These are phyloP conservation scores for Hypholoma sublateritium DNA, from an alignment of 768 basidiomycete species.

Conservation along the genomic window DNA sequence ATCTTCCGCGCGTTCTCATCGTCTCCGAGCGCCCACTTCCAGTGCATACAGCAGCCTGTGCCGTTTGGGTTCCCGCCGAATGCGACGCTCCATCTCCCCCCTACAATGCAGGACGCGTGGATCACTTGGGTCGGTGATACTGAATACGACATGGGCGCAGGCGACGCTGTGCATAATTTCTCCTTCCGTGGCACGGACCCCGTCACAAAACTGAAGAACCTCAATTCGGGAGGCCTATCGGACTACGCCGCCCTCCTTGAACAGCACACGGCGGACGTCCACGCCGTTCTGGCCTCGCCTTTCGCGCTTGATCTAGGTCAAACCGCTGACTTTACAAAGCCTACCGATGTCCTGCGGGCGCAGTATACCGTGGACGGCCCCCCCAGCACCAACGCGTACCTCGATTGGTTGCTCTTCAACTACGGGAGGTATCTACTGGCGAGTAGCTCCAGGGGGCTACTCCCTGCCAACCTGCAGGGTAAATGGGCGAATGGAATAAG, in stretches of 20 bases:
- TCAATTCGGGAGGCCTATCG: constrained; percentile 11
- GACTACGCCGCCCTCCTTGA: constrained; percentile 41
- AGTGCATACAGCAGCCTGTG: constrained; percentile 33
- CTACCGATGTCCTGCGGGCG: constrained; percentile 58
- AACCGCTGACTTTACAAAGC: constrained; percentile 45
- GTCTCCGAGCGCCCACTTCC: constrained; percentile 20
- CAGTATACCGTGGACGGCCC: constrained; percentile 47
- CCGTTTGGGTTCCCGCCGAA: constrained; percentile 35
- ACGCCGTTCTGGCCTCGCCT: constrained; percentile 34
- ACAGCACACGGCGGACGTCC: constrained; percentile 53
- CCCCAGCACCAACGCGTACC: constrained; percentile 52
- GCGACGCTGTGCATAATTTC: constrained; percentile 52
- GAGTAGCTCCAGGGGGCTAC: constrained; percentile 56
- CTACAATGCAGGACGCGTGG: constrained; percentile 36
- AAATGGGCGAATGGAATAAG: constrained; percentile 60
- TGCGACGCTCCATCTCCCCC: constrained; percentile 43
- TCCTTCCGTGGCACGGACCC: constrained; percentile 68
- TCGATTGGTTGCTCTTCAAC: constrained; percentile 77
- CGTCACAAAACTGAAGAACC: constrained; percentile 14
- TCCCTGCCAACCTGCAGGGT: constrained; percentile 76
- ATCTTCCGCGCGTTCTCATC: constrained; percentile 44
- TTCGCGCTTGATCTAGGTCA: constrained; percentile 66
- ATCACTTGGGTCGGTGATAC: constrained; percentile 77
- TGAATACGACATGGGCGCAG: constrained; percentile 63
- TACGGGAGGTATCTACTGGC: constrained; percentile 67